These are phyloP conservation scores for Tilletia walkeri DNA, from an alignment of 1,284 basidiomycete genomes.

Conservation along the genomic window DNA sequence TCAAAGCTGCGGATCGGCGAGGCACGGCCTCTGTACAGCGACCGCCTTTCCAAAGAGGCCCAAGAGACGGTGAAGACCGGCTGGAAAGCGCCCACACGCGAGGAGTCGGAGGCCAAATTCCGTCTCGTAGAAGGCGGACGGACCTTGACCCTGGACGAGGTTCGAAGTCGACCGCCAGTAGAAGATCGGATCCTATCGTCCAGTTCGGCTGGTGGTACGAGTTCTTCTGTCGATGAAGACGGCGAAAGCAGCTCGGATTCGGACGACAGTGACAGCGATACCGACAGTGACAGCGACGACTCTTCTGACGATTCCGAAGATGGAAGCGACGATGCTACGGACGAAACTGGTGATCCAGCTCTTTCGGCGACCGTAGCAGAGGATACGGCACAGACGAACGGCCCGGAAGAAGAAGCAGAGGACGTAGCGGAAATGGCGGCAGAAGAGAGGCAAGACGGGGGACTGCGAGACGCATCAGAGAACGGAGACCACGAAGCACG, in stretches of 20 bases:
- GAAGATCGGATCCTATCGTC: not conserved
- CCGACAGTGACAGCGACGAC: not conserved
- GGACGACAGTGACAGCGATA: not conserved
- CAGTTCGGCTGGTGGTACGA: not conserved
- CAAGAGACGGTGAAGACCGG: not conserved
- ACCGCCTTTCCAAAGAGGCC: conserved; percentile 18
- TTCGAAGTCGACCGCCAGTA: not conserved
- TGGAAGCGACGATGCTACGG: not conserved
- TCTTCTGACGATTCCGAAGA: not conserved
- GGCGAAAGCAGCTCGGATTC: not conserved
- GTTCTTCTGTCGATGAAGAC: too few relatives aligned
- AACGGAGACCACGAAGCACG: too few relatives aligned
- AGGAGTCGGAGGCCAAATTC: not conserved
- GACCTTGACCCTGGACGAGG: not conserved
- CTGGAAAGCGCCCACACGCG: not conserved
- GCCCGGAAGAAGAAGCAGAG: not conserved
- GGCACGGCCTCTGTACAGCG: conserved; percentile 38
- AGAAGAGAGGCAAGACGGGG: not conserved
- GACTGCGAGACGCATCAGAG: not conserved
- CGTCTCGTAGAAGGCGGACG: not conserved
- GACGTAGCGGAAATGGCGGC: not conserved
- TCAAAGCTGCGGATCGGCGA: conserved; percentile 45
- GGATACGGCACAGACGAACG: too few relatives aligned
- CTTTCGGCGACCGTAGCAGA: too few relatives aligned
- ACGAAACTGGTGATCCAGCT: not conserved